Evolutionary conservation across 768 basidiomycete genomes (phyloP).

Genomic region (Pleurotus citrinopileatus): DNA sequence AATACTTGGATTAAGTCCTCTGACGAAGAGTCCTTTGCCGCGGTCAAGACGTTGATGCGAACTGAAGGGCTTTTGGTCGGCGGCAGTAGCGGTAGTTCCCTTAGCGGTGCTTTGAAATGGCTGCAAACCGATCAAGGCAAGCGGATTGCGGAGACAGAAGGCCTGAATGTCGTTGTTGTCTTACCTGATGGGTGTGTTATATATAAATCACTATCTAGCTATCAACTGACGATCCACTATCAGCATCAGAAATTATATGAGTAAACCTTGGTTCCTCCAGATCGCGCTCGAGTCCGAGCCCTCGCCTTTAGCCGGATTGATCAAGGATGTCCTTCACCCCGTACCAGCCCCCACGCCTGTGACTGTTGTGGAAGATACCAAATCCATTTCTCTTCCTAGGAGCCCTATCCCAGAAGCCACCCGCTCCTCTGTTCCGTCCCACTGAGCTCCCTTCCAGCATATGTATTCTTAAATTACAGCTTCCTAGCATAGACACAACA

Average conservation of each 20-base stretch:
- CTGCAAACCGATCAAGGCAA: constrained; percentile 69
- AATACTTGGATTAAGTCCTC: constrained; percentile 84
- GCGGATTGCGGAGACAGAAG: constrained; percentile 58
- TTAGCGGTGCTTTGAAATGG: constrained; percentile 78
- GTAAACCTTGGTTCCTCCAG: constrained; percentile 87
- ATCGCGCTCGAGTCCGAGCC: constrained; percentile 56
- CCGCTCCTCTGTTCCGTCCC: neutral
- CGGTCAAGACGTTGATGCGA: constrained; percentile 74
- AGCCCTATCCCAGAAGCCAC: neutral
- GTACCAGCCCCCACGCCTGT: neutral
- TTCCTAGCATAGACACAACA: neutral
- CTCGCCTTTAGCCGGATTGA: constrained; percentile 48
- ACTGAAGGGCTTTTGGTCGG: constrained; percentile 89
- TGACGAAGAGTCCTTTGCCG: constrained; percentile 78
- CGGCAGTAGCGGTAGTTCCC: constrained; percentile 86
- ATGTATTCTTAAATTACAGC: constrained; percentile 3
- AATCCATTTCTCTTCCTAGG: neutral
- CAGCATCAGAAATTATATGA: constrained; percentile 93
- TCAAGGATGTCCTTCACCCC: constrained; percentile 34
- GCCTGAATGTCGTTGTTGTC: constrained; percentile 85
- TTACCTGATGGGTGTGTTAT: constrained; percentile 82
- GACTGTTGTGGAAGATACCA: neutral
- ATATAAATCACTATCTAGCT: constrained; percentile 7
- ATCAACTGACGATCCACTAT: neutral
- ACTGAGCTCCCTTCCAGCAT: neutral